Conservation (phyloP, 139 green algal species). For the Chlorella sp. region DNA sequence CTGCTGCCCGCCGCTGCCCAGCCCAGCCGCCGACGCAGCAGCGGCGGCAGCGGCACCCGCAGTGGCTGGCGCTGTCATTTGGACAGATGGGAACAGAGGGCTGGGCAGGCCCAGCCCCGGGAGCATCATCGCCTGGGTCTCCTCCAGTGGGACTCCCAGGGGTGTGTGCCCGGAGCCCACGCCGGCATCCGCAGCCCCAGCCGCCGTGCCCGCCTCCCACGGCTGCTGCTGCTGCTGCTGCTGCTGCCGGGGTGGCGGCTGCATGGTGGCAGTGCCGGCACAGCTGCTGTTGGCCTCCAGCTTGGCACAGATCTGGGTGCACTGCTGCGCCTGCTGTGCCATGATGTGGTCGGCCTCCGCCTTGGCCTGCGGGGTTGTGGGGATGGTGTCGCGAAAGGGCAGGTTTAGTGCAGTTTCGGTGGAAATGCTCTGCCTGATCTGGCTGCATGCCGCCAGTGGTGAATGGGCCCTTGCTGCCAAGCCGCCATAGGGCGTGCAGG, state of each 20-base stretch:
- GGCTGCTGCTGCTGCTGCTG: background rate
- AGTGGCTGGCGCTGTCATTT: background rate
- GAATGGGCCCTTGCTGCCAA: too few relatives aligned
- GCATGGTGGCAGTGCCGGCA: background rate
- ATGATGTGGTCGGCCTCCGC: slow-evolving; percentile 17
- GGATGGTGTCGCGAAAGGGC: too few relatives aligned
- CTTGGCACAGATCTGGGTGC: slow-evolving; percentile 13
- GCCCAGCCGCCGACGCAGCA: background rate
- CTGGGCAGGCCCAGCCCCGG: background rate
- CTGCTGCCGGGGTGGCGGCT: background rate
- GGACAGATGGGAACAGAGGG: background rate
- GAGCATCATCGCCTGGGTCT: background rate
- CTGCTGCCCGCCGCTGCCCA: background rate
- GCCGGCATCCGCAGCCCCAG: background rate
- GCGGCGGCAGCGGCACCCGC: background rate
- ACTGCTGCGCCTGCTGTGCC: slow-evolving; percentile 19
- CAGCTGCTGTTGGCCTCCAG: slow-evolving; percentile 12
- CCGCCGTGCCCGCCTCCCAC: background rate
- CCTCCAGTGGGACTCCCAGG: background rate
- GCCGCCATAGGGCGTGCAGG: background rate
- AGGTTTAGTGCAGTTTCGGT: too few relatives aligned
- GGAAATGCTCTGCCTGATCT: too few relatives aligned
- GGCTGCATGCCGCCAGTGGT: too few relatives aligned
- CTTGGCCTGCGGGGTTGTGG: slow-evolving; percentile 1
- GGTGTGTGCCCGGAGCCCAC: background rate